Conservation (phyloP, 768 basidiomycete species). For the Amanita jacksonii region DNA sequence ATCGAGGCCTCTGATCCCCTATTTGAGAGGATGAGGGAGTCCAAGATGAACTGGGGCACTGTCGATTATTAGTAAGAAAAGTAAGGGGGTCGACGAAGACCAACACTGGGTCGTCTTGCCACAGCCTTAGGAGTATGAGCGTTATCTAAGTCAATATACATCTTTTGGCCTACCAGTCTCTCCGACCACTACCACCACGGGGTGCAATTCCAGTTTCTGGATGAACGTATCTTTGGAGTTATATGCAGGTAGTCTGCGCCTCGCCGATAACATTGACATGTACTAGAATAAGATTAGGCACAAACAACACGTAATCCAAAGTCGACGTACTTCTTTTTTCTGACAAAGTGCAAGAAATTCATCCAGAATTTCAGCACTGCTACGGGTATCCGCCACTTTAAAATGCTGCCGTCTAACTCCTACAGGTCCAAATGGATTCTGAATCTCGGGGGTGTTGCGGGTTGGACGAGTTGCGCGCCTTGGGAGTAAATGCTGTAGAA, state of each 20-base stretch:
- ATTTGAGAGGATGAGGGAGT: constrained; percentile 58
- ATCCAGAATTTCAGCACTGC: constrained; percentile 37
- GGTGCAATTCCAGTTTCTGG: constrained; percentile 39
- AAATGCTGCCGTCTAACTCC: not conserved
- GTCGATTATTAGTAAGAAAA: constrained; percentile 6
- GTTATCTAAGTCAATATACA: not conserved
- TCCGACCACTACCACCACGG: constrained; percentile 79
- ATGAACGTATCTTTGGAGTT: constrained; percentile 55
- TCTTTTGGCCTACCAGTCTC: constrained; percentile 56
- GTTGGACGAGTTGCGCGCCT: constrained; percentile 8
- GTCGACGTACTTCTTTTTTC: constrained; percentile 24
- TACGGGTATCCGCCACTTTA: constrained; percentile 24
- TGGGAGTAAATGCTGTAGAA: constrained; percentile 53
- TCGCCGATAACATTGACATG: constrained; percentile 38
- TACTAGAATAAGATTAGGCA: constrained; percentile 29
- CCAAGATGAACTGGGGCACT: constrained; percentile 89
- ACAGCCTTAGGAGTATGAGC: constrained; percentile 40
- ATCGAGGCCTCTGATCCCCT: constrained; percentile 64
- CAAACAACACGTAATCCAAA: not conserved
- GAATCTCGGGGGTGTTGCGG: not conserved
- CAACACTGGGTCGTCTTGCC: constrained; percentile 87
- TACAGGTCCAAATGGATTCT: not conserved
- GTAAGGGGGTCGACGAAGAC: constrained; percentile 10
- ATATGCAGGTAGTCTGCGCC: constrained; percentile 73
- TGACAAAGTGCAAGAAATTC: constrained; percentile 40